phyloP scores from a whole-genome alignment of 2,329 filamentous ascomycete species.

The Keithomyces neogunnii region DNA sequence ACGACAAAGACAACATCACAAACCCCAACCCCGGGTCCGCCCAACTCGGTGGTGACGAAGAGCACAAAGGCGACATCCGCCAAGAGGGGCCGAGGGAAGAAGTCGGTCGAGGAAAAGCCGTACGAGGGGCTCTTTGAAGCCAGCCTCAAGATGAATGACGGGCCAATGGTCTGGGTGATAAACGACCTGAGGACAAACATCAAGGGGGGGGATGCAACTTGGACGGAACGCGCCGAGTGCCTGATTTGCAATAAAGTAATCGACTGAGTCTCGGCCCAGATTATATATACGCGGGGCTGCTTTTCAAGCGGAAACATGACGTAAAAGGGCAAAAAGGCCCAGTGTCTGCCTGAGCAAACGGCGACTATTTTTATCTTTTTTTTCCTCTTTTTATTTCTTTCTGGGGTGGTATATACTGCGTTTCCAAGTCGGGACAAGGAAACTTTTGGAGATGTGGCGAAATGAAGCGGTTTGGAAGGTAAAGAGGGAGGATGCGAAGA shows the following conservation, averaged over 20 bases:
- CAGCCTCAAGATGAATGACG: conserved; percentile 36
- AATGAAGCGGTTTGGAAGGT: neutral
- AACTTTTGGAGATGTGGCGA: neutral
- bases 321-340: too few relatives aligned
- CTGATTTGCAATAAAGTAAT: conserved; percentile 41
- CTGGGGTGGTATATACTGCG: neutral
- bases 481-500: neutral
- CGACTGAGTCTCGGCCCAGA: conserved; percentile 15
- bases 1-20: conserved; percentile 20
- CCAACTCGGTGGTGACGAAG: conserved; percentile 14
- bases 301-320: neutral
- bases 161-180: conserved; percentile 42
- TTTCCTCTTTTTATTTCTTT: neutral
- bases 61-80: conserved; percentile 17
- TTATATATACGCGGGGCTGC: neutral
- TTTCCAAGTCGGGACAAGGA: neutral
- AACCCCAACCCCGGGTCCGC: conserved; percentile 22
- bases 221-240: conserved; percentile 42
- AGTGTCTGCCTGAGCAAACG: too few relatives aligned
- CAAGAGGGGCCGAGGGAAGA: conserved; percentile 31
- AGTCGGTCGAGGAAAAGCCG: conserved; percentile 29
- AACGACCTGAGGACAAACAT: conserved; percentile 40
- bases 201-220: conserved; percentile 39
- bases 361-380: too few relatives aligned
- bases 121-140: conserved; percentile 46